These are phyloP conservation scores for Brassica hybrid DNA, from an alignment of 441 rosid species.

Conservation along the genomic window DNA sequence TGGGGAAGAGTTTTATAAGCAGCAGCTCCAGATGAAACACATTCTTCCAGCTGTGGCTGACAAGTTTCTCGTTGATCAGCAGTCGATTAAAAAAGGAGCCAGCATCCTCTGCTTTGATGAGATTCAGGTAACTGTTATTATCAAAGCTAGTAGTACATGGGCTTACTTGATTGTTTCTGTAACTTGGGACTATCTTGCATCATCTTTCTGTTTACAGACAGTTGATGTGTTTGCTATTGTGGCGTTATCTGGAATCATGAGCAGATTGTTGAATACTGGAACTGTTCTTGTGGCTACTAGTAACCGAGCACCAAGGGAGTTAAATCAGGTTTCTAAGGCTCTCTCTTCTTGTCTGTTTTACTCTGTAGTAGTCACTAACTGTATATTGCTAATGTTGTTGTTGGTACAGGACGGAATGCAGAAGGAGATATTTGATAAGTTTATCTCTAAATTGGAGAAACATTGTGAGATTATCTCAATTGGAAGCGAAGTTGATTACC, in stretches of 20 bases:
- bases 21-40: slow-evolving; percentile 77
- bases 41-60: slow-evolving; percentile 96
- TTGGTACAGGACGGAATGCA: slow-evolving; percentile 91
- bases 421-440: slow-evolving; percentile 77
- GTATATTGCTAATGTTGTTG: slow-evolving; percentile 25
- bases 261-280: slow-evolving; percentile 87
- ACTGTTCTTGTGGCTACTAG: slow-evolving; percentile 96
- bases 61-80: slow-evolving; percentile 69
- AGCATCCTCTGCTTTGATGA: slow-evolving; percentile 94
- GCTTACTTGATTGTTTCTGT: too few relatives aligned
- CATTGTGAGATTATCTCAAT: slow-evolving; percentile 78
- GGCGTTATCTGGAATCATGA: slow-evolving; percentile 95
- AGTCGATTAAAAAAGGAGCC: slow-evolving; percentile 70
- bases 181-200: slow-evolving; percentile 46
- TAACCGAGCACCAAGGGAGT: slow-evolving; percentile 85
- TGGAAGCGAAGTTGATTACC: slow-evolving; percentile 90
- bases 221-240: slow-evolving; percentile 97
- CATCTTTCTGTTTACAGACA: slow-evolving; percentile 65
- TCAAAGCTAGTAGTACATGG: too few relatives aligned
- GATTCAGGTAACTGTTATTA: slow-evolving; percentile 69
- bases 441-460: slow-evolving; percentile 66
- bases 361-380: slow-evolving; percentile 1
- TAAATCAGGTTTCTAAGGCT: slow-evolving; percentile 69
- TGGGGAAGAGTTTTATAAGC: slow-evolving; percentile 87
- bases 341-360: slow-evolving; percentile 3